Evolutionary conservation across 371 early-diverging fungal genomes (phyloP).

Genomic region (Mucor irregularis): DNA sequence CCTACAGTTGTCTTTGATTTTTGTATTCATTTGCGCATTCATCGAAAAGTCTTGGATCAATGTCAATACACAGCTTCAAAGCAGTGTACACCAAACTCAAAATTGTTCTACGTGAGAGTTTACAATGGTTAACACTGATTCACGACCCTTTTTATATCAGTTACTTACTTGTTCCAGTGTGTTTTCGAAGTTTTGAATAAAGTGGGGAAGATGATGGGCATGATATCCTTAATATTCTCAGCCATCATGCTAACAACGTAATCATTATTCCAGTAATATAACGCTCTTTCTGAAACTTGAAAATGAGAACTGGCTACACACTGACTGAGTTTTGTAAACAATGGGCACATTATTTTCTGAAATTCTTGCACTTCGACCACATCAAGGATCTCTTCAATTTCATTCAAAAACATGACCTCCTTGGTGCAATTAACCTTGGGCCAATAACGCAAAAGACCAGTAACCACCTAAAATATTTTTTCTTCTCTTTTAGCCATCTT

Average conservation of each 20-base stretch:
- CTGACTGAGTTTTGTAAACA: constrained; percentile 88
- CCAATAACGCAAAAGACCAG: constrained; percentile 90
- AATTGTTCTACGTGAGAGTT: constrained; percentile 65
- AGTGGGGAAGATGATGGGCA: constrained; percentile 91
- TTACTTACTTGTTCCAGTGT: constrained; percentile 89
- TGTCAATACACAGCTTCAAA: constrained; percentile 92
- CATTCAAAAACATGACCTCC: constrained; percentile 96
- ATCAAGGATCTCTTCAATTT: constrained; percentile 93
- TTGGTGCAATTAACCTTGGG: constrained; percentile 96
- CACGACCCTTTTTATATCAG: neutral
- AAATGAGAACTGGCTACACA: constrained; percentile 93
- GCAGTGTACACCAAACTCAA: constrained; percentile 94
- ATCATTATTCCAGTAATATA: constrained; percentile 96
- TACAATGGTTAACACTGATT: neutral
- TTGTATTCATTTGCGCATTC: constrained; percentile 85
- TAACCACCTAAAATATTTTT: constrained; percentile 62
- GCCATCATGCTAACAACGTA: constrained; percentile 91
- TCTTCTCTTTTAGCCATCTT: neutral
- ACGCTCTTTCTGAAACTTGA: constrained; percentile 94
- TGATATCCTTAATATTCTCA: constrained; percentile 82
- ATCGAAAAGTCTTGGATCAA: constrained; percentile 90
- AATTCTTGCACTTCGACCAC: constrained; percentile 90
- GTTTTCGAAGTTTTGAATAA: constrained; percentile 88
- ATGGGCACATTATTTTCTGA: constrained; percentile 78
- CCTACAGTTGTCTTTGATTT: constrained; percentile 76